Percentiles rank a stretch among this genome's conserved stretches.
Evolutionary conservation across 257 asterid species (phyloP).

Genomic region (Nicotiana sylvestris): DNA sequence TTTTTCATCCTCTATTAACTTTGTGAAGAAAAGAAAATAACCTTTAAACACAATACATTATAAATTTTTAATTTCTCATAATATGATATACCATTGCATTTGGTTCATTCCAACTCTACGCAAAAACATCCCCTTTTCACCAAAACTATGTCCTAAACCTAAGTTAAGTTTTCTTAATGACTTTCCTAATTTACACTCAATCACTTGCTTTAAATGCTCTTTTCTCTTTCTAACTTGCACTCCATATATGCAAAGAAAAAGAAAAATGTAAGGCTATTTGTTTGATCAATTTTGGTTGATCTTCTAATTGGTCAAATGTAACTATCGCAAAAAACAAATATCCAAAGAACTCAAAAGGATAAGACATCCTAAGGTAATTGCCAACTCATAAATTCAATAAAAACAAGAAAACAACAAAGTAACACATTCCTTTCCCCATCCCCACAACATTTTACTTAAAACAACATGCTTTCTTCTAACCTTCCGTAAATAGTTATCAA

Average conservation of each 20-base stretch:
- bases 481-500: too few species aligned
- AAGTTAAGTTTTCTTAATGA: neutral
- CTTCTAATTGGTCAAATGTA: neutral
- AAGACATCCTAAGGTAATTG: neutral
- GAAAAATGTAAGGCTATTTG: neutral
- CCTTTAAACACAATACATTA: neutral
- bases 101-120: neutral
- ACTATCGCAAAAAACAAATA: neutral
- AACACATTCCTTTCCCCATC: neutral
- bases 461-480: too few species aligned
- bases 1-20: neutral
- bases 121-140: neutral
- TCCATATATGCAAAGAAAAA: too few species aligned
- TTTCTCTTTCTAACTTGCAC: neutral
- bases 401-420: neutral
- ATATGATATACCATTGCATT: neutral
- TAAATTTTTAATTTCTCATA: neutral
- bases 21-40: neutral
- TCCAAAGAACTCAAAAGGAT: constrained; percentile 6
- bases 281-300: neutral
- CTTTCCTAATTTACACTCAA: neutral
- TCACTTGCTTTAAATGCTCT: neutral
- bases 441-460: neutral
- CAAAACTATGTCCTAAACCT: neutral
- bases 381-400: neutral